phyloP scores from a whole-genome alignment of 495 filamentous ascomycete species.

The Friedmanniomyces endolithicus region DNA sequence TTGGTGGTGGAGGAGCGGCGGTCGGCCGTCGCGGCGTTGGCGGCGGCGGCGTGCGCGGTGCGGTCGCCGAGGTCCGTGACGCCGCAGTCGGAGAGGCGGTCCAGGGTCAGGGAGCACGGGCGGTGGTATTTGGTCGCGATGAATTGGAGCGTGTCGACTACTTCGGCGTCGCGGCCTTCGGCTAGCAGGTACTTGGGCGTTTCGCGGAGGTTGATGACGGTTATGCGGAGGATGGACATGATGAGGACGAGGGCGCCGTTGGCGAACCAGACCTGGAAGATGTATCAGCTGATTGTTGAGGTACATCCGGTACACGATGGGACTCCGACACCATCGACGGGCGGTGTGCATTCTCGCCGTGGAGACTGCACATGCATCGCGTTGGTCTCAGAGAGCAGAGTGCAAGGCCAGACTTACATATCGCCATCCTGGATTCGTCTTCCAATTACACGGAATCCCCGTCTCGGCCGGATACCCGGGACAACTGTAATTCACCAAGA shows the following conservation, averaged over 20 bases:
- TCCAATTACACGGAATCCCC: conserved; percentile 10
- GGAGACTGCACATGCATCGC: too few species aligned
- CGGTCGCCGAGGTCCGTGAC: background rate
- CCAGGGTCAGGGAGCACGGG: conserved; percentile 49
- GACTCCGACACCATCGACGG: too few species aligned
- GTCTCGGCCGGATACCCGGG: conserved; percentile 10
- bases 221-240: conserved; percentile 53
- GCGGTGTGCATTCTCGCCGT: too few species aligned
- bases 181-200: conserved; percentile 62
- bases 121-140: conserved; percentile 53
- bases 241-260: conserved; percentile 50
- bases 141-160: conserved; percentile 46
- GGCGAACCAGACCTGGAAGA: background rate
- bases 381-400: background rate
- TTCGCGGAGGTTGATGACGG: conserved; percentile 53
- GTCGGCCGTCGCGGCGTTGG: too few species aligned
- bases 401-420: background rate
- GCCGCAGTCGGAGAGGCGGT: conserved; percentile 38
- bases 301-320: too few species aligned
- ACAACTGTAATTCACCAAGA: conserved; percentile 29
- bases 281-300: too few species aligned
- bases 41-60: too few species aligned
- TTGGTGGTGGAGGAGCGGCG: too few species aligned
- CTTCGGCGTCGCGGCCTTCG: conserved; percentile 49
- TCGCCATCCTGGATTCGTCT: conserved; percentile 9